phyloP scores from a whole-genome alignment of 1,284 basidiomycete species.

The Filobasidium uniguttulatum region DNA sequence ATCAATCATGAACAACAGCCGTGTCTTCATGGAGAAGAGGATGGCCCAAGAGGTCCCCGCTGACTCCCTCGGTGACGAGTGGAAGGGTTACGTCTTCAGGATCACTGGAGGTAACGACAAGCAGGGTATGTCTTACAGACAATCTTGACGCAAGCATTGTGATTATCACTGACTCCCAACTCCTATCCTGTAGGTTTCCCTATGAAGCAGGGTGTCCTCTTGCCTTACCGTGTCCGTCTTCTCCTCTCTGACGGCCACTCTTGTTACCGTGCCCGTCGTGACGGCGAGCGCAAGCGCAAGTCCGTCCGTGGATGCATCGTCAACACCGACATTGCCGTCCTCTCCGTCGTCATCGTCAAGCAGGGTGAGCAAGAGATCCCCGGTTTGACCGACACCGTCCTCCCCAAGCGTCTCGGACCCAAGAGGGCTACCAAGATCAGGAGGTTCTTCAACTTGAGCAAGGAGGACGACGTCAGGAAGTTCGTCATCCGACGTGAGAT shows the following conservation, averaged over 20 bases:
- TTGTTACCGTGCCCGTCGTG: conserved; percentile 86
- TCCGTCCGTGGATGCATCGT: conserved; percentile 97
- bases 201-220: conserved; percentile 98
- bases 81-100: conserved; percentile 92
- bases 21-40: conserved; percentile 92
- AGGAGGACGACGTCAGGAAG: conserved; percentile 96
- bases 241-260: conserved; percentile 93
- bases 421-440: conserved; percentile 86
- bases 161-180: no score
- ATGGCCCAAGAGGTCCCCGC: conserved; percentile 82
- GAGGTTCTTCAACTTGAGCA: conserved; percentile 93
- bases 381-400: conserved; percentile 80
- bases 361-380: conserved; percentile 87
- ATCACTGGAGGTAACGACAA: conserved; percentile 61
- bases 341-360: conserved; percentile 91
- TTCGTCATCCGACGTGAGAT: conserved; percentile 85
- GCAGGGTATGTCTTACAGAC: conserved; percentile 28
- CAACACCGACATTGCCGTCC: conserved; percentile 88
- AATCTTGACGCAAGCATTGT: neutral
- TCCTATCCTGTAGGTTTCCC: conserved; percentile 54
- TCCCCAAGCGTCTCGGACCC: conserved; percentile 81
- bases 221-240: conserved; percentile 84
- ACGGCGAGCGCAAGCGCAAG: conserved; percentile 96
- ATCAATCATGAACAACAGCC: no score
- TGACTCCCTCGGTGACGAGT: conserved; percentile 88